These are phyloP conservation scores for Magnolia changhungtana DNA, from an alignment of 164 flowering plant genomes.

Conservation along the genomic window DNA sequence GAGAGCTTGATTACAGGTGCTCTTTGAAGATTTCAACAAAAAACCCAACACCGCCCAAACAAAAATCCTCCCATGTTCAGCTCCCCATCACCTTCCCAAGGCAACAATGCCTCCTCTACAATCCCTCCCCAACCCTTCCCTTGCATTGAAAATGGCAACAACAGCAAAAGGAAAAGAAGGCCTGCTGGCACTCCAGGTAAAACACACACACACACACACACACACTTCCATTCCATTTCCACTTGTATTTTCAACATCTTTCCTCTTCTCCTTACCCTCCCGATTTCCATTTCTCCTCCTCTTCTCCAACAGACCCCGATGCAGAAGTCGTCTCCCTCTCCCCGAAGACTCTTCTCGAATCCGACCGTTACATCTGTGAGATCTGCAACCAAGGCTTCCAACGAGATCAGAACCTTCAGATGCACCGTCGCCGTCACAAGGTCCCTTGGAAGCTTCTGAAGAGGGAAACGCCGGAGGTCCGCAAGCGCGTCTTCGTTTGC, in stretches of 20 bases:
- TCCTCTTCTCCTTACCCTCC: background rate
- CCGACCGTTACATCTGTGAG: constrained; percentile 94
- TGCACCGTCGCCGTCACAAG: constrained; percentile 92
- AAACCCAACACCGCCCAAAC: background rate
- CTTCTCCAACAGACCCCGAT: constrained; percentile 67
- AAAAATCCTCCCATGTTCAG: constrained; percentile 32
- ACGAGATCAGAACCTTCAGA: constrained; percentile 95
- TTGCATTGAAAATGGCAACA: constrained; percentile 43
- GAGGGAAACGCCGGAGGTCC: constrained; percentile 68
- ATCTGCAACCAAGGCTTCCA: constrained; percentile 97
- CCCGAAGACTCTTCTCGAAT: constrained; percentile 85
- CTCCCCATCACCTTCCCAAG: constrained; percentile 14
- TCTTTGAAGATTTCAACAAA: background rate
- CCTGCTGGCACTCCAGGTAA: constrained; percentile 84
- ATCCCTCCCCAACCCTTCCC: constrained; percentile 35
- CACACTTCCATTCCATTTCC: background rate
- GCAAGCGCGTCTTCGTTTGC: constrained; percentile 88
- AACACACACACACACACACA: background rate
- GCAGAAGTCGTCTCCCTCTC: constrained; percentile 94
- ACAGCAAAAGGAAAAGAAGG: constrained; percentile 58
- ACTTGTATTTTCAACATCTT: background rate
- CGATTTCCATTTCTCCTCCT: background rate
- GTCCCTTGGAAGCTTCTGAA: constrained; percentile 96
- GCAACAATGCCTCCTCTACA: constrained; percentile 30
- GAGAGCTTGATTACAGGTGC: background rate